phyloP scores from a whole-genome alignment of 1,139 yeast genomes.

The Saccharomycopsis hybrid region DNA sequence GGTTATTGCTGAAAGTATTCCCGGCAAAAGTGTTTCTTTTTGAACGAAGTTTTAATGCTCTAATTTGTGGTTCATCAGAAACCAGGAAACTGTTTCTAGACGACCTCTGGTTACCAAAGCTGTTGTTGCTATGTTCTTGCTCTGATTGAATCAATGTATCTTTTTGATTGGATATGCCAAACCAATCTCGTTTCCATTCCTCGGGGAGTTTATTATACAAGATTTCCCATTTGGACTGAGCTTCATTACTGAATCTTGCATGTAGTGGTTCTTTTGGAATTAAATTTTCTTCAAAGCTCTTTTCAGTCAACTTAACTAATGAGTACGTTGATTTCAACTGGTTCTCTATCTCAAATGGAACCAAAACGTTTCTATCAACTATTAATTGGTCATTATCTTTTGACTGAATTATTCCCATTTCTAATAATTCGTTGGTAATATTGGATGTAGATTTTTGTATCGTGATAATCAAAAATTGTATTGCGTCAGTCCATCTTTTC shows the following conservation, averaged over 20 bases:
- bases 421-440: slow-evolving; percentile 24
- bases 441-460: slow-evolving; percentile 24
- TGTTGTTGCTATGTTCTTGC: not conserved
- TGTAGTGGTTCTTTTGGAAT: not conserved
- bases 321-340: slow-evolving; percentile 8
- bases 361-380: slow-evolving; percentile 17
- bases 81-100: not conserved
- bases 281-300: not conserved
- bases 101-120: not conserved
- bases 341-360: slow-evolving; percentile 15
- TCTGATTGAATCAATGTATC: not conserved
- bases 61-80: not conserved
- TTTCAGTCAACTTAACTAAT: slow-evolving; percentile 8
- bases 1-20: too few species aligned
- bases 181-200: slow-evolving; percentile 3
- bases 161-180: not conserved
- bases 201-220: slow-evolving; percentile 10
- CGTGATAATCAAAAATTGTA: slow-evolving; percentile 30
- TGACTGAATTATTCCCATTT: slow-evolving; percentile 17
- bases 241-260: not conserved
- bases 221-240: slow-evolving; percentile 5
- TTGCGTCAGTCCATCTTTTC: slow-evolving; percentile 37
- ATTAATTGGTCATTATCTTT: slow-evolving; percentile 23
- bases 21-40: not conserved
- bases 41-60: not conserved